These are phyloP conservation scores for Barnettozyma sp. DNA, from an alignment of 805 yeast species.

Conservation along the genomic window DNA sequence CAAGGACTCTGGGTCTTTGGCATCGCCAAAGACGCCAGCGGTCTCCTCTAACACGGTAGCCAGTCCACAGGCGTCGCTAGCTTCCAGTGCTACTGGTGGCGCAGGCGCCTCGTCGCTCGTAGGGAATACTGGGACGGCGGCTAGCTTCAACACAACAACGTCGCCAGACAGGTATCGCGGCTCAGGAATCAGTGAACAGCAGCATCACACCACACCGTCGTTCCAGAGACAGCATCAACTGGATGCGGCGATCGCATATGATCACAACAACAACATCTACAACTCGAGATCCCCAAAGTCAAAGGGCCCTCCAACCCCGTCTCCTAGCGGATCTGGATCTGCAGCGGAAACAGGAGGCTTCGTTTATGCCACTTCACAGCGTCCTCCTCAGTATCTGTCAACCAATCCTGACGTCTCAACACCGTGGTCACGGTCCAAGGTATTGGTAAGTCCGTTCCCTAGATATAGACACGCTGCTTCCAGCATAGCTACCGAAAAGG, in stretches of 20 bases:
- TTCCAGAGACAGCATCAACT: conserved; percentile 13
- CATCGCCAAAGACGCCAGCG: conserved; percentile 14
- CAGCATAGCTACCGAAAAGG: conserved; percentile 64
- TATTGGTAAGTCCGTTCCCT: conserved; percentile 81
- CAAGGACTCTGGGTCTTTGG: conserved; percentile 22
- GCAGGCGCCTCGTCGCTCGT: conserved; percentile 11
- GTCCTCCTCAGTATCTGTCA: conserved; percentile 8
- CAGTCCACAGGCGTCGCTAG: conserved; percentile 24
- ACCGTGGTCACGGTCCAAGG: conserved; percentile 64
- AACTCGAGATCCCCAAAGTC: conserved; percentile 14
- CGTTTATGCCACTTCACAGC: conserved; percentile 25
- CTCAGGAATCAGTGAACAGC: conserved; percentile 2
- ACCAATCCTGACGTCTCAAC: conserved; percentile 1
- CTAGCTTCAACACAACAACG: conserved; percentile 6
- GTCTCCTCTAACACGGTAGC: too few species aligned
- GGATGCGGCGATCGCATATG: conserved; percentile 13
- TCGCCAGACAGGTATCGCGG: conserved; percentile 13
- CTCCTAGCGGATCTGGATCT: conserved; percentile 12
- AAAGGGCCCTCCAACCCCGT: conserved; percentile 13
- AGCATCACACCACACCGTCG: conserved; percentile 6
- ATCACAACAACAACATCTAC: conserved; percentile 22
- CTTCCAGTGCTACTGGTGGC: conserved; percentile 13
- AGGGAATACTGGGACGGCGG: too few species aligned
- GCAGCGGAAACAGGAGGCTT: conserved; percentile 8
- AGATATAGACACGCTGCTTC: conserved; percentile 91